A percentile compares a stretch with the other conserved stretches of the same genome.
phyloP scores from a whole-genome alignment of 495 filamentous ascomycete species.

The Aspergillus coremiiformis region DNA sequence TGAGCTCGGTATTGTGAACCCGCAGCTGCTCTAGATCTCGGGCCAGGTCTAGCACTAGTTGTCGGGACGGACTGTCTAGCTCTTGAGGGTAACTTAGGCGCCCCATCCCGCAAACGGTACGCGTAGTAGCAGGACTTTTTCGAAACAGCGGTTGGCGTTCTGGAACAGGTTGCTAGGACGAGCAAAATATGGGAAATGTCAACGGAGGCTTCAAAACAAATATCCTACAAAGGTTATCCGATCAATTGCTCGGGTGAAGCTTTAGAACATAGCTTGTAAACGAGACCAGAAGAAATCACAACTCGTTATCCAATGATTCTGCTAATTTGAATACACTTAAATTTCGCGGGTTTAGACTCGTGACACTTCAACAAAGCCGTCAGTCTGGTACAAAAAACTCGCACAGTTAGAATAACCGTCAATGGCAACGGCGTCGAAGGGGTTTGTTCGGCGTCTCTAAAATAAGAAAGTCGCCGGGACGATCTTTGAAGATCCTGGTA shows the following conservation, averaged over 20 bases:
- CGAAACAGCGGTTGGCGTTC: neutral
- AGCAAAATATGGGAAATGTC: neutral
- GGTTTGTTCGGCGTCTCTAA: neutral
- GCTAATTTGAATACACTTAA: neutral
- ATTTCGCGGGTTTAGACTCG: neutral
- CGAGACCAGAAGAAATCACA: neutral
- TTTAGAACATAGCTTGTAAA: neutral
- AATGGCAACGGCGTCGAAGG: neutral
- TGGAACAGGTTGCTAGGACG: neutral
- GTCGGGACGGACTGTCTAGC: constrained; percentile 42
- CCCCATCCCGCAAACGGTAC: constrained; percentile 19
- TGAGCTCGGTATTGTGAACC: constrained; percentile 34
- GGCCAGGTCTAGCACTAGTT: constrained; percentile 42
- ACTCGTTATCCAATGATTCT: neutral
- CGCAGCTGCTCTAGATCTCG: constrained; percentile 33
- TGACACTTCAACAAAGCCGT: neutral
- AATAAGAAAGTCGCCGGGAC: neutral
- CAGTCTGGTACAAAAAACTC: neutral
- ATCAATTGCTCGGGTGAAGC: neutral
- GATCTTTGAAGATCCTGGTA: neutral
- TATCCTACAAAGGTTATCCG: neutral
- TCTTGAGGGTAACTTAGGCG: constrained; percentile 19
- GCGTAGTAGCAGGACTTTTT: neutral
- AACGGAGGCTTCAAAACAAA: neutral
- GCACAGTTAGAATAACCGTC: neutral